Evolutionary conservation across 1,139 yeast species (phyloP).

Genomic region (Yamadazyma pseudoaaseri): DNA sequence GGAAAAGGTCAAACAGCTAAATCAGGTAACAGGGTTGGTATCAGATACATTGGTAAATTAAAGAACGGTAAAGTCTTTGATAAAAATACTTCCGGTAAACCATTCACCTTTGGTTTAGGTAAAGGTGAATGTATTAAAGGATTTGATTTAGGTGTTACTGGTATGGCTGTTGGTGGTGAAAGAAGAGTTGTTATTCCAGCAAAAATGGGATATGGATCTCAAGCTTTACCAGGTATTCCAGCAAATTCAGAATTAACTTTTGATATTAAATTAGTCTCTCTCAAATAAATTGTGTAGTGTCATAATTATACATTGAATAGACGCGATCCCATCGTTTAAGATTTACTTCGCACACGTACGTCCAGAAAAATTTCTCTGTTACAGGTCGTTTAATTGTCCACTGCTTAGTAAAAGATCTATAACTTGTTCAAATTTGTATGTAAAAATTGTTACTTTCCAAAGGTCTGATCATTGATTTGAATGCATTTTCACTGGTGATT

Average conservation of each 20-base stretch:
- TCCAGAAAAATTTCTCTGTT: conserved; percentile 1
- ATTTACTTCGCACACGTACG: background rate
- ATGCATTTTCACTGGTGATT: no score
- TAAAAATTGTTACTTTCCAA: no score
- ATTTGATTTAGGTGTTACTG: conserved; percentile 97
- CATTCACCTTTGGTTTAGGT: conserved; percentile 87
- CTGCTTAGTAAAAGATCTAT: background rate
- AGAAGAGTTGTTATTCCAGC: conserved; percentile 97
- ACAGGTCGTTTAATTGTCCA: conserved; percentile 2
- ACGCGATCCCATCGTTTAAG: background rate
- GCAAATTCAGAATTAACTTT: conserved; percentile 94
- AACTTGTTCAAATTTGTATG: background rate
- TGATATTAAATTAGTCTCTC: conserved; percentile 89
- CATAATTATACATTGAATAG: no score
- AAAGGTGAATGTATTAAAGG: conserved; percentile 99
- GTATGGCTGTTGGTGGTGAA: conserved; percentile 99
- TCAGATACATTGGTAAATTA: conserved; percentile 96
- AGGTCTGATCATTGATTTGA: no score
- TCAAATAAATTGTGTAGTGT: conserved; percentile 73
- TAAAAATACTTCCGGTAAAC: conserved; percentile 96
- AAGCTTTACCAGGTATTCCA: conserved; percentile 94
- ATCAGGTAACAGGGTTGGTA: conserved; percentile 87
- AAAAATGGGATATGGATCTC: conserved; percentile 93
- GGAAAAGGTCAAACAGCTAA: conserved; percentile 91
- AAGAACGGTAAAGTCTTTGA: conserved; percentile 95